Conservation (phyloP, 1,284 basidiomycete species). For the Austroboletus novae-zelandiae region DNA sequence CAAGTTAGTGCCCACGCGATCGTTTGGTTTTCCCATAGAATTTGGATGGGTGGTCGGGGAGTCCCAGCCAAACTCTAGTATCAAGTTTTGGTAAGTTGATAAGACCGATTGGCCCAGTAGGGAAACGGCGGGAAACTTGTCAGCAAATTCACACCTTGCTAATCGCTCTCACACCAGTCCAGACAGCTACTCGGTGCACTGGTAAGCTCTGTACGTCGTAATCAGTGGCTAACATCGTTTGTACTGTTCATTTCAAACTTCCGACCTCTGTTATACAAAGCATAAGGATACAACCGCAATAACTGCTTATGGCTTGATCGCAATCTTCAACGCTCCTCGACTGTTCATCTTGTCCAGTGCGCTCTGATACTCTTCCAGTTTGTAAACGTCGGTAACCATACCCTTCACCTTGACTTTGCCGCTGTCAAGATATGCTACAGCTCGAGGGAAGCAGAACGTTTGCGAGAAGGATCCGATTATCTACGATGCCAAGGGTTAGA, state of each 20-base stretch:
- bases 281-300: constrained; percentile 21
- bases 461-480: constrained; percentile 88
- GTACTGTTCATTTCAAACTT: background rate
- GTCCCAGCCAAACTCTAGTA: background rate
- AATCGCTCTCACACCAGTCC: too few relatives aligned
- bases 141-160: too few relatives aligned
- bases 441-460: constrained; percentile 83
- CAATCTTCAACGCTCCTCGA: constrained; percentile 66
- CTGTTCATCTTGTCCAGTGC: constrained; percentile 85
- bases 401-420: constrained; percentile 81
- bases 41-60: background rate
- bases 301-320: constrained; percentile 46
- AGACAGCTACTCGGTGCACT: too few relatives aligned
- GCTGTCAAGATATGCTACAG: constrained; percentile 83
- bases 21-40: constrained; percentile 4
- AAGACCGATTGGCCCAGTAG: background rate
- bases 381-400: constrained; percentile 77
- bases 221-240: too few relatives aligned
- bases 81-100: background rate
- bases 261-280: constrained; percentile 4
- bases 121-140: background rate
- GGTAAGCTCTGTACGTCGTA: too few relatives aligned
- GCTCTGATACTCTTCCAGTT: constrained; percentile 74
- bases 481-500: constrained; percentile 34
- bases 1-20: constrained; percentile 3